Percentiles rank a stretch among this genome's conserved stretches.
phyloP scores from a whole-genome alignment of 805 yeast species.

The Brettanomyces anomalus region DNA sequence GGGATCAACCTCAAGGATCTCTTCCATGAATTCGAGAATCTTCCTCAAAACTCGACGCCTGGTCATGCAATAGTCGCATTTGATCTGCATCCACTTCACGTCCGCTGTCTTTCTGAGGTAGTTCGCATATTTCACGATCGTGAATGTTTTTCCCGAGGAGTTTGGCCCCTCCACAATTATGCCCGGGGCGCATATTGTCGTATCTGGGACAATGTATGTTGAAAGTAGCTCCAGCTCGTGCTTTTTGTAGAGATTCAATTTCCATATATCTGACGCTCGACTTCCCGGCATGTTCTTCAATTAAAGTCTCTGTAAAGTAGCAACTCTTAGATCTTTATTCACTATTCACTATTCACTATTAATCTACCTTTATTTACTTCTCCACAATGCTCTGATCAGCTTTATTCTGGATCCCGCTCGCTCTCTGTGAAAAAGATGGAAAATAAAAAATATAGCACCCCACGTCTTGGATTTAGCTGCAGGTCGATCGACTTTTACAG shows the following conservation, averaged over 20 bases:
- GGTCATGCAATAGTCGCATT: conserved; percentile 38
- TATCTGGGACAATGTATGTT: conserved; percentile 5
- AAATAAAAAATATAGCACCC: too few relatives aligned
- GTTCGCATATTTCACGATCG: conserved; percentile 26
- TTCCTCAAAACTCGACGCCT: conserved; percentile 32
- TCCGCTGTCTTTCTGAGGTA: conserved; percentile 10
- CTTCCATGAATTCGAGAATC: conserved; percentile 21
- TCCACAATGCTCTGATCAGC: too few relatives aligned
- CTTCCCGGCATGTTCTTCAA: too few relatives aligned
- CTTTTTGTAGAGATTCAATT: not conserved
- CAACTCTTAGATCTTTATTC: too few relatives aligned
- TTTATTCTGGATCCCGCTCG: too few relatives aligned
- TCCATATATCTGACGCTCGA: too few relatives aligned
- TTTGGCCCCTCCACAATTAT: conserved; percentile 39
- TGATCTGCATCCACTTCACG: conserved; percentile 24
- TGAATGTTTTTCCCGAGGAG: conserved; percentile 39
- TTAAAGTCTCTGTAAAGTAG: too few relatives aligned
- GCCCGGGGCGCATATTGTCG: conserved; percentile 25
- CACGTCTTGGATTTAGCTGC: too few relatives aligned
- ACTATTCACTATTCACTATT: too few relatives aligned
- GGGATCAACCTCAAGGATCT: not conserved
- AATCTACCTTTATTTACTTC: too few relatives aligned
- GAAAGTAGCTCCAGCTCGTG: not conserved
- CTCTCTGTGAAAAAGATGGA: too few relatives aligned
- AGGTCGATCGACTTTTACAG: too few relatives aligned